These are phyloP conservation scores for Irpex sp. DNA, from an alignment of 1,284 basidiomycete genomes.

Conservation along the genomic window DNA sequence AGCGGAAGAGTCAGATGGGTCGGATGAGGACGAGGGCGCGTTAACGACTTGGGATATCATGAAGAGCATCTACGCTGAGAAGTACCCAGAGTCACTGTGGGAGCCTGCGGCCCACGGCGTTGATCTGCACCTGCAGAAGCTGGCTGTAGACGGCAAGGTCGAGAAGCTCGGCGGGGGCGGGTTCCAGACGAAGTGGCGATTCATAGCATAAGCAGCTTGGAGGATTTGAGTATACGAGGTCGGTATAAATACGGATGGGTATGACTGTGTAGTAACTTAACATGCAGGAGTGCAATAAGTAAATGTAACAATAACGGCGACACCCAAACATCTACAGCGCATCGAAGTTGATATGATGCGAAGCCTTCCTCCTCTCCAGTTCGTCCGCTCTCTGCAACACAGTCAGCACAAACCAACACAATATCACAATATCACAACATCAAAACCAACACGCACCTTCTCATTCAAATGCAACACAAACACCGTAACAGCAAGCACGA, in stretches of 20 bases:
- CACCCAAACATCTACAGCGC: conserved; percentile 52
- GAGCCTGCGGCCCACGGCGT: conserved; percentile 70
- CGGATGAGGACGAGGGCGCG: conserved; percentile 1
- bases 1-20: background rate
- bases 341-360: conserved; percentile 96
- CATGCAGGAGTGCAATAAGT: background rate
- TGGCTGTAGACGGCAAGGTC: conserved; percentile 64
- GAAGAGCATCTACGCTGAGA: conserved; percentile 52
- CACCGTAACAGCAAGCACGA: conserved; percentile 77
- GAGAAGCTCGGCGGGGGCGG: conserved; percentile 42
- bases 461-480: conserved; percentile 87
- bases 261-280: background rate
- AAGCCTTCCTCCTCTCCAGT: conserved; percentile 76
- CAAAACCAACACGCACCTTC: conserved; percentile 51
- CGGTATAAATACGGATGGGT: background rate
- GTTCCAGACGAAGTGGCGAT: conserved; percentile 33
- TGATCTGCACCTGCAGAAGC: conserved; percentile 69
- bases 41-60: conserved; percentile 70
- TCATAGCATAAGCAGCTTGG: conserved; percentile 11
- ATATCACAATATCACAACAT: background rate
- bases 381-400: conserved; percentile 80
- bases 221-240: background rate
- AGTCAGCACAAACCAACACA: conserved; percentile 3
- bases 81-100: conserved; percentile 70
- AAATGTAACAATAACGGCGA: background rate